A percentile compares a stretch with the other conserved stretches of the same genome.
Evolutionary conservation across 805 yeast species (phyloP).

Genomic region (Candida ortonii): DNA sequence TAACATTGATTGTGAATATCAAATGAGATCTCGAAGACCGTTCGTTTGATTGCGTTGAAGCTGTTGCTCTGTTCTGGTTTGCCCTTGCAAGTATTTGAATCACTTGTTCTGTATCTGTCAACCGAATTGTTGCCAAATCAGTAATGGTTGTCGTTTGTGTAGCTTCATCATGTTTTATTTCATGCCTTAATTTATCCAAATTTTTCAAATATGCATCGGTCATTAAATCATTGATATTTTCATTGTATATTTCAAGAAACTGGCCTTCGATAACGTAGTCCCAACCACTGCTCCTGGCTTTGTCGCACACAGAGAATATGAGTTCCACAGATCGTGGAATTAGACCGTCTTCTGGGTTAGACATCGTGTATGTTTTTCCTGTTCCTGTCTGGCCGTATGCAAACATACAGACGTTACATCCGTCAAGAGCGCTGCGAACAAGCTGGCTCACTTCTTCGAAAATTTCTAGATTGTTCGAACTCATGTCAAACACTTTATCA

Average conservation of each 20-base stretch:
- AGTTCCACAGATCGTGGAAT: constrained; percentile 72
- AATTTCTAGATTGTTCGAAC: constrained; percentile 54
- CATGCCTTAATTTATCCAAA: constrained; percentile 43
- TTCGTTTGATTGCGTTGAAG: constrained; percentile 76
- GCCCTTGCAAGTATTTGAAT: constrained; percentile 52
- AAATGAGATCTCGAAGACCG: constrained; percentile 91
- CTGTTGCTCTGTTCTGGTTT: constrained; percentile 63
- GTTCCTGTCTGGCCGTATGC: constrained; percentile 98
- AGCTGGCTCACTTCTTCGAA: constrained; percentile 85
- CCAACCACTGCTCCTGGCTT: constrained; percentile 59
- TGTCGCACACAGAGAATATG: constrained; percentile 57
- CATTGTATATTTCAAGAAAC: constrained; percentile 88
- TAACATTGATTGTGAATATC: constrained; percentile 62
- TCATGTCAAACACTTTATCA: constrained; percentile 70
- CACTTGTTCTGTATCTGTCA: constrained; percentile 47
- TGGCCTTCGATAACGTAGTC: constrained; percentile 61
- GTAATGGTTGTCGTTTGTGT: constrained; percentile 56
- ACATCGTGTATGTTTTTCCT: constrained; percentile 93
- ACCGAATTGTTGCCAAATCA: constrained; percentile 49
- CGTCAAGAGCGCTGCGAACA: constrained; percentile 83
- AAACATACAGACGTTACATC: constrained; percentile 87
- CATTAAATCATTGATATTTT: constrained; percentile 69
- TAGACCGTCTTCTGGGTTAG: constrained; percentile 66
- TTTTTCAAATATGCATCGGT: constrained; percentile 23
- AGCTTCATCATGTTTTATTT: constrained; percentile 66